These are phyloP conservation scores for grape (Vitis vinifera) DNA, from an alignment of 164 flowering plant species.

Conservation along the genomic window ASM3070453v1 NC_081814.1:6128001-6128500, in stretches of 20 bases:
- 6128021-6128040: conserved; percentile 91
- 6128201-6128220: no score
- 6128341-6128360: no score
- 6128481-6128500: no score
- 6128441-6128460: conserved; percentile 5
- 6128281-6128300: conserved; percentile 23
- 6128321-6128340: no score
- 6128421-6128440: neutral
- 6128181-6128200: conserved; percentile 98
- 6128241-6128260: conserved; percentile 91
- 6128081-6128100: neutral
- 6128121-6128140: no score
- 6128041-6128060: conserved; percentile 3
- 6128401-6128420: no score
- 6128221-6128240: conserved; percentile 64
- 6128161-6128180: conserved; percentile 88
- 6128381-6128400: no score
- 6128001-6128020: conserved; percentile 94
- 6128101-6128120: neutral
- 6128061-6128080: neutral
- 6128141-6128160: conserved; percentile 83
- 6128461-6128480: no score
- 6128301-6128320: no score
- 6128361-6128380: no score
- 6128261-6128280: conserved; percentile 84